These are phyloP conservation scores for Aspergillus asperescens DNA, from an alignment of 495 filamentous ascomycete species.

Conservation along the genomic window DNA sequence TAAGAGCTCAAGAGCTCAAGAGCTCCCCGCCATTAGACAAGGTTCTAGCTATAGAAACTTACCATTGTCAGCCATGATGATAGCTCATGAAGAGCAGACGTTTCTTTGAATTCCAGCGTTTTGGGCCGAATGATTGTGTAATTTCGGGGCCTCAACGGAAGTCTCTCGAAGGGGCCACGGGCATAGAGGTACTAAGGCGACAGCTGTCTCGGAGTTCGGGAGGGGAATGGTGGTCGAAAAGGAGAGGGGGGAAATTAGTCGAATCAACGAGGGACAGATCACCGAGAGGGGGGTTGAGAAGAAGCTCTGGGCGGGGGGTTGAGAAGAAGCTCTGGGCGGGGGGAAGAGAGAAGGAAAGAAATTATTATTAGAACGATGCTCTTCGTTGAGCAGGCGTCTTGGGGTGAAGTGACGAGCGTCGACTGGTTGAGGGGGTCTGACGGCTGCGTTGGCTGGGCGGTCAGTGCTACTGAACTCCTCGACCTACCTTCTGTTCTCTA, in stretches of 20 bases:
- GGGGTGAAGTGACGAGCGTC: too few species aligned
- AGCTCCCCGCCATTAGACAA: slow-evolving; percentile 1
- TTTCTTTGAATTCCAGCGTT: slow-evolving; percentile 19
- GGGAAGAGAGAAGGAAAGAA: not conserved
- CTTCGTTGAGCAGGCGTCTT: slow-evolving; percentile 5
- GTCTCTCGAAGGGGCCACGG: slow-evolving; percentile 27
- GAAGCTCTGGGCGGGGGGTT: not conserved
- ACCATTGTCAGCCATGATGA: slow-evolving; percentile 40
- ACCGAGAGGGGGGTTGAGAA: not conserved
- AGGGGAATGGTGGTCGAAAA: not conserved
- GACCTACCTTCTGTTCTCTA: not conserved
- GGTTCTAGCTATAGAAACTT: slow-evolving; percentile 12
- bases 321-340: not conserved
- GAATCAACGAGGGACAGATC: slow-evolving; percentile 11
- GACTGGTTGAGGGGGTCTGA: not conserved
- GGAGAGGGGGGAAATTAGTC: slow-evolving; percentile 1
- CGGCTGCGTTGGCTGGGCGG: slow-evolving; percentile 13
- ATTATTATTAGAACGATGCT: slow-evolving; percentile 7
- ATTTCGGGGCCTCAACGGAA: slow-evolving; percentile 19
- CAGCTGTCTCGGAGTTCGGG: slow-evolving; percentile 13
- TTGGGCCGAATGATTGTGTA: slow-evolving; percentile 2
- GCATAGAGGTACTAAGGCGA: slow-evolving; percentile 33
- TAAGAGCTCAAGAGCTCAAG: slow-evolving; percentile 22
- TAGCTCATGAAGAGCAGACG: slow-evolving; percentile 31
- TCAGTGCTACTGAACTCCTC: slow-evolving; percentile 1